Evolutionary conservation across 1,284 basidiomycete species (phyloP), one percentile per base, ranked within the genome.

Genomic region (Hypsizygus ulmarius): DNA sequence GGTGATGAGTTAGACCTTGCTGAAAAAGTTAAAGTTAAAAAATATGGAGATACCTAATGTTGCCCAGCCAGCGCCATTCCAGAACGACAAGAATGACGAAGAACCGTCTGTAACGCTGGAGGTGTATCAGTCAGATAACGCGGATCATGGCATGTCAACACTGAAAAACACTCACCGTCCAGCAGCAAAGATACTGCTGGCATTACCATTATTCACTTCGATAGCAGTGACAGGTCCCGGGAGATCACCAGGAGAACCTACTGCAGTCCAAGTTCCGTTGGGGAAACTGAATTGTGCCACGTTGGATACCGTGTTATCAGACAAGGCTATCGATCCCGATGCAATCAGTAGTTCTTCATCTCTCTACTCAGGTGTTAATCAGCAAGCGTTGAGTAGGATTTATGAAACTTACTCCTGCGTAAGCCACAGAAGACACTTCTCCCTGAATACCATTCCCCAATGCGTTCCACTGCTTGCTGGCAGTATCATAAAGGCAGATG

Each of bases 191-290:
- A 98, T 81, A 60, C 89, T 95, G 56, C 82, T 87, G 0, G 70
- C 67, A 62, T 97, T 92, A 27, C 81, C 78, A 56, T 87, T 76
- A 66, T 98, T 90, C 44, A 95, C 85, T 47, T 87, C 87, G 43
- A 97, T 66, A 10, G 96, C 93, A 6, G 92, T 89, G 0, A 94
- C 90, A 1, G 93, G 92, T 1, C 96, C 96, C 37, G 93, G 91
- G 11, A 97, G 74, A 41, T 81, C 75, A 10, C 69, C 68, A 9
- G 77, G 68, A 35, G 70, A 65, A 8, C 92, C 93, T 16, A 98
- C 68, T 5, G 81, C 64, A n/a, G 73, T 71, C 91, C 95, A 97
- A 0, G 81, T 82, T 3, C 68, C 62, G 56, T 88, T 88, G 43
- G 75, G 60, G 59, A 93, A 85, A 54, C 74, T 75, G 66, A 81